These are phyloP conservation scores for Acrasis kona DNA, from an alignment of 78 protist genomes.

Conservation along the genomic window DNA sequence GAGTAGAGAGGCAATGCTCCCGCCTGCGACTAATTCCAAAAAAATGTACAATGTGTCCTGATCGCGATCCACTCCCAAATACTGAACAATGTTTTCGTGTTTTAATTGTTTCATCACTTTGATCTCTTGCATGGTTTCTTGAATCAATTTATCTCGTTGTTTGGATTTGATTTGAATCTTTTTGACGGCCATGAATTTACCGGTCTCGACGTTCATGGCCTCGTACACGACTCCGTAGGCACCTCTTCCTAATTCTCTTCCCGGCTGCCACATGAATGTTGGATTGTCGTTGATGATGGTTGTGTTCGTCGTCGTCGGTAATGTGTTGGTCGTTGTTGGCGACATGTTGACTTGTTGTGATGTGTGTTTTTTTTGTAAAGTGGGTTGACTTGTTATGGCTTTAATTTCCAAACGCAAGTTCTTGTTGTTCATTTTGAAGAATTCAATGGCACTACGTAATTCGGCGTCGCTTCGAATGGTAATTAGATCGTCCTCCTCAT, in stretches of 20 bases:
- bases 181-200: constrained; percentile 33
- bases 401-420: too few relatives aligned
- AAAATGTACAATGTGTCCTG: not conserved
- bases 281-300: too few relatives aligned
- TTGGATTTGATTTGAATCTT: not conserved
- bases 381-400: too few relatives aligned
- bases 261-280: constrained; percentile 55
- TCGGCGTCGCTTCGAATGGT: not conserved
- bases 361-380: too few relatives aligned
- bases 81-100: constrained; percentile 45
- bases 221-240: constrained; percentile 40
- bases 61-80: constrained; percentile 28
- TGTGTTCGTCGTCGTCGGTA: too few relatives aligned
- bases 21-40: constrained; percentile 12
- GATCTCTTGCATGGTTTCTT: too few relatives aligned
- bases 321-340: too few relatives aligned
- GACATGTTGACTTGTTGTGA: too few relatives aligned
- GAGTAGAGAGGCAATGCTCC: constrained; percentile 2
- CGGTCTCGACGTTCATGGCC: constrained; percentile 33
- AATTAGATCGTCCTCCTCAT: not conserved
- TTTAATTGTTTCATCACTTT: too few relatives aligned
- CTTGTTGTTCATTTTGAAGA: not conserved
- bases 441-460: not conserved
- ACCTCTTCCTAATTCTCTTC: constrained; percentile 42
- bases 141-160: constrained; percentile 1